These are phyloP conservation scores for Arthroderma uncinatum DNA, from an alignment of 2,329 filamentous ascomycete genomes.

Conservation along the genomic window DNA sequence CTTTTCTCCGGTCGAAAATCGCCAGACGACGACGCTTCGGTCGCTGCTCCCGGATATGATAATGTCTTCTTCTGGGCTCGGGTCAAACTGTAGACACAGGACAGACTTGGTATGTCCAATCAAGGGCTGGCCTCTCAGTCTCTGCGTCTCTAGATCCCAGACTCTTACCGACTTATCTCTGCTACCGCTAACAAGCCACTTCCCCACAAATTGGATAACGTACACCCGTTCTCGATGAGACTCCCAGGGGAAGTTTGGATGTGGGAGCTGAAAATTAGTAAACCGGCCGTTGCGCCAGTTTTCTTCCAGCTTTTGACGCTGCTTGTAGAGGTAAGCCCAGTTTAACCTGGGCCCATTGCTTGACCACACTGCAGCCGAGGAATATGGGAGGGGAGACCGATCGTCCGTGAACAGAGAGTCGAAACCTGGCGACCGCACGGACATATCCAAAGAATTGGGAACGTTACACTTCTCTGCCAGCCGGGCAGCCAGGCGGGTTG, in stretches of 20 bases:
- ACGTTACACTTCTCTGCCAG: not conserved
- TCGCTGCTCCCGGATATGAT: constrained; percentile 96
- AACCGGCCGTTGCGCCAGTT: constrained; percentile 83
- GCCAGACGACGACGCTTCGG: constrained; percentile 81
- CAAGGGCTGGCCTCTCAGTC: constrained; percentile 64
- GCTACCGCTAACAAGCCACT: constrained; percentile 86
- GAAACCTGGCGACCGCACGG: not conserved
- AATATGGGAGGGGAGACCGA: not conserved
- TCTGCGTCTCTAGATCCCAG: constrained; percentile 75
- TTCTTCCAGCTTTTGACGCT: constrained; percentile 70
- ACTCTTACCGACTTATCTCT: constrained; percentile 77
- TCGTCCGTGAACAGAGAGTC: not conserved
- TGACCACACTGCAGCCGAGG: not conserved
- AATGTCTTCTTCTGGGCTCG: constrained; percentile 72
- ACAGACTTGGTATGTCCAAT: constrained; percentile 74
- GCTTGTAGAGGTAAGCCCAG: constrained; percentile 88
- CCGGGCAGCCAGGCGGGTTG: not conserved
- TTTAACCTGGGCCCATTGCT: constrained; percentile 49
- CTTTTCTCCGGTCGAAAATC: constrained; percentile 78
- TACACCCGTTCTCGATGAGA: constrained; percentile 91
- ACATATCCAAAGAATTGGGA: not conserved
- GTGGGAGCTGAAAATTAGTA: constrained; percentile 80
- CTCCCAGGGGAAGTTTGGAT: constrained; percentile 67
- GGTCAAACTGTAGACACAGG: constrained; percentile 88
- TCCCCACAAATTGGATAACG: constrained; percentile 75